A percentile compares a stretch with the other conserved stretches of the same genome.
These are phyloP conservation scores for Monosporascus sp. DNA, from an alignment of 2,329 filamentous ascomycete genomes.

Conservation along the genomic window DNA sequence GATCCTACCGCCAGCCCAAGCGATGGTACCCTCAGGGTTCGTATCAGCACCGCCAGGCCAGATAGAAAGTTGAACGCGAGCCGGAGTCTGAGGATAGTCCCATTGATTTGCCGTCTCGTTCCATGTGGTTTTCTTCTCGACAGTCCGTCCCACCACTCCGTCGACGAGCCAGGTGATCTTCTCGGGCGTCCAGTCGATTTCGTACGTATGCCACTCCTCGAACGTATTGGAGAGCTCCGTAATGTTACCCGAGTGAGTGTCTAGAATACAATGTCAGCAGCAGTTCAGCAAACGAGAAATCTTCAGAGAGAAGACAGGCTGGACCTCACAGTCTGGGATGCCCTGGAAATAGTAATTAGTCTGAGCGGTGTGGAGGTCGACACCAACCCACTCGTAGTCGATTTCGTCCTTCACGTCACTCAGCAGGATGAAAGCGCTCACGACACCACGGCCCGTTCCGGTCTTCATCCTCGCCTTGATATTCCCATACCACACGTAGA, in stretches of 20 bases:
- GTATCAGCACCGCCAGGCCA: conserved; percentile 83
- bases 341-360: conserved; percentile 98
- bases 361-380: conserved; percentile 70
- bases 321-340: conserved; percentile 72
- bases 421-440: conserved; percentile 95
- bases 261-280: conserved; percentile 36
- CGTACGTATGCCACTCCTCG: conserved; percentile 78
- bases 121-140: conserved; percentile 76
- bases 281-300: not conserved
- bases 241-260: conserved; percentile 70
- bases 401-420: conserved; percentile 98
- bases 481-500: conserved; percentile 97
- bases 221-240: conserved; percentile 62
- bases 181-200: conserved; percentile 89
- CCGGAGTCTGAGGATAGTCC: conserved; percentile 84
- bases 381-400: conserved; percentile 91
- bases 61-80: conserved; percentile 87
- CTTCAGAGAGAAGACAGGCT: not conserved
- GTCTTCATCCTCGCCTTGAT: conserved; percentile 82
- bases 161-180: conserved; percentile 82
- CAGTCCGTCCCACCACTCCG: conserved; percentile 67
- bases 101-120: conserved; percentile 78
- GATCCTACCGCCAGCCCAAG: conserved; percentile 87
- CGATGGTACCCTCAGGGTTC: conserved; percentile 78
- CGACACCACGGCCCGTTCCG: conserved; percentile 76